These are phyloP conservation scores for Cutaneotrichosporon cyanovorans DNA, from an alignment of 1,284 basidiomycete genomes.

Conservation along the genomic window DNA sequence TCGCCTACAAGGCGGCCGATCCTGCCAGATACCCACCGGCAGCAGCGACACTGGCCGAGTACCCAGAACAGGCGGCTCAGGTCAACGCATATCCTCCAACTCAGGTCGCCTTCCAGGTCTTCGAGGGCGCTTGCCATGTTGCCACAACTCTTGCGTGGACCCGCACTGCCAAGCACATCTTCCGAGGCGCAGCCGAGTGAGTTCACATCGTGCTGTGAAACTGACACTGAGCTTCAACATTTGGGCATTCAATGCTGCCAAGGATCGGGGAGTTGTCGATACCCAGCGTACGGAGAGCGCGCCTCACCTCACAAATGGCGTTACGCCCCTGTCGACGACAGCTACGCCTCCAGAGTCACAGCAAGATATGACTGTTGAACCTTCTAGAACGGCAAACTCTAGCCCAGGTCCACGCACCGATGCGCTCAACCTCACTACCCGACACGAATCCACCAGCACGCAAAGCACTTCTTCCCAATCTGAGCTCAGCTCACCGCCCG, in stretches of 20 bases:
- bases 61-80: conserved; percentile 40
- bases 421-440: too few relatives aligned
- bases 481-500: too few relatives aligned
- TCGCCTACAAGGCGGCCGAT: conserved; percentile 49
- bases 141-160: conserved; percentile 45
- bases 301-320: neutral
- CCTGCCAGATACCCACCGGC: conserved; percentile 45
- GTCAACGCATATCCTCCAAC: conserved; percentile 47
- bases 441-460: too few relatives aligned
- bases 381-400: too few relatives aligned
- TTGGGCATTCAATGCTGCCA: conserved; percentile 38
- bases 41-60: conserved; percentile 39
- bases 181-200: conserved; percentile 42
- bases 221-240: conserved; percentile 39
- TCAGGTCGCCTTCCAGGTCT: conserved; percentile 49
- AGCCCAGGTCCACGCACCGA: too few relatives aligned
- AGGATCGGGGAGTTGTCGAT: conserved; percentile 8
- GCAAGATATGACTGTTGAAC: too few relatives aligned
- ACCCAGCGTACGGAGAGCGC: neutral
- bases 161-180: conserved; percentile 42
- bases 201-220: conserved; percentile 1
- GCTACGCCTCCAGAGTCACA: too few relatives aligned
- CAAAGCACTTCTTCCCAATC: too few relatives aligned
- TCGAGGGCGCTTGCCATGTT: conserved; percentile 45
- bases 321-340: too few relatives aligned